Evolutionary conservation across 2,329 filamentous ascomycete genomes (phyloP), one percentile per base, ranked within the genome.

Genomic region (Xylaria sp.): DNA sequence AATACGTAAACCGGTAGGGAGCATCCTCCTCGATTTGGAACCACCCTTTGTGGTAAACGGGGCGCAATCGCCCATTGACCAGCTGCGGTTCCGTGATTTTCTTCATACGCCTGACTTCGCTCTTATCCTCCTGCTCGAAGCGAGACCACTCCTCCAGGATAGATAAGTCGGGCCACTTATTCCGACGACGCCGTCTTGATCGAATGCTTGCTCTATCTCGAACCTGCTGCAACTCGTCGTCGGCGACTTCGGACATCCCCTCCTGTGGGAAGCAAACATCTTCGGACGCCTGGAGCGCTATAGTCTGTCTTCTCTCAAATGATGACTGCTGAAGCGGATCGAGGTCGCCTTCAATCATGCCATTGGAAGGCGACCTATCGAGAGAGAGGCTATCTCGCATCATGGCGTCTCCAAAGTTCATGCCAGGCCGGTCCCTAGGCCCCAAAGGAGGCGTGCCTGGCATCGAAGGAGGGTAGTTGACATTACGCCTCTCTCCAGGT

Each of bases 1-100:
- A 99, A 80, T 99, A 99, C 0, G 96, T 98, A 79, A 98, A 99
- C 30, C 96, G 89, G 79, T 97, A 98, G 0, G 96, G 96, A 0
- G 91, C 89, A 72, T 98, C 95, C 69, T 97, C 94, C 71, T 96
- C 93, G 61, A 93, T 90, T 47, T 92, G 88, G 78, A 93, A 95
- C 95, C 95, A 99, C 14, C 88, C 88, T 73, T 87, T 88, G 71
- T 92, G 90, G 71, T 92, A 90, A 47, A 93, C 89, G 12, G 94
- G 94, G 4, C 96, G 90, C 53, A 99, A 82, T 62, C 96, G 89
- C 0, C 96, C 96, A 68, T 95, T 95, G 67, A 99, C 91, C 73
- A 98, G 88, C 76, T 98, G 90, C 9, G 96, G 96, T 78, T 99
- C 96, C 5, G 92, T 97, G 72, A 98, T 95, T 79, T 92, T 96